Base-by-base conservation (phyloP, 371 early-diverging fungal species). In the Entomophthora muscae region DNA sequence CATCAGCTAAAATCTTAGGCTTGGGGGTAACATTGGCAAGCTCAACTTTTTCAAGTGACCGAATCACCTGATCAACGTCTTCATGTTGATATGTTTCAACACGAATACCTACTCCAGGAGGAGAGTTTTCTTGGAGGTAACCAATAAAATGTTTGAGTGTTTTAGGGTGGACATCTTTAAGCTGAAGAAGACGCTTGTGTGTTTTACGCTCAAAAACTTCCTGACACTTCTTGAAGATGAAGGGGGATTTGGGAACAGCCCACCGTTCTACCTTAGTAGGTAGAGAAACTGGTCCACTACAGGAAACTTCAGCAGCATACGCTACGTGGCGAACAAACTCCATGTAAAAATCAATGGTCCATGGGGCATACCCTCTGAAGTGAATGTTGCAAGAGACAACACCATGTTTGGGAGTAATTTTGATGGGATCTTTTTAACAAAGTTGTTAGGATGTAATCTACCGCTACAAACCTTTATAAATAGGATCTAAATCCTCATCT, bases 211-310 rank as follows among this genome's bases (percentile, higher is more conserved):
- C 95, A 78, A 97, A 95, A 32, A 89, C 84, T 73, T 95, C 94
- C 76, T 93, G 92, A n/a, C 89, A 80, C 74, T 94, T 92, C 72
- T 91, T 95, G 76, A 93, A 88, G 21, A 93, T 84, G 73, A 95
- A 95, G n/a, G 95, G 95, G 21, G 92, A 91, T 65, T 84, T 84
- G 58, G 88, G 83, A 55, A 93, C 90, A 17, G 89, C 86, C 94
- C 93, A 97, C 66, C 82, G 83, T 56, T 86, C 79, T 12, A 82
- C 81, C 63, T 83, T 78, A n/a, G 84, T 86, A 0, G 87, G 91
- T 51, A 93, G 71, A 42, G 84, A 80, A n/a, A 86, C 75, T 0
- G 77, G 69, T 1, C 86, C 85, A 17, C 85, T 78, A 66, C 87
- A 85, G 1, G 91, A 86, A 68, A 95, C 84, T 12, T 76, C 74